Evolutionary conservation across 2,329 filamentous ascomycete genomes (phyloP), one percentile per base, ranked within the genome.

Genomic region (Xylariaceae sp.): DNA sequence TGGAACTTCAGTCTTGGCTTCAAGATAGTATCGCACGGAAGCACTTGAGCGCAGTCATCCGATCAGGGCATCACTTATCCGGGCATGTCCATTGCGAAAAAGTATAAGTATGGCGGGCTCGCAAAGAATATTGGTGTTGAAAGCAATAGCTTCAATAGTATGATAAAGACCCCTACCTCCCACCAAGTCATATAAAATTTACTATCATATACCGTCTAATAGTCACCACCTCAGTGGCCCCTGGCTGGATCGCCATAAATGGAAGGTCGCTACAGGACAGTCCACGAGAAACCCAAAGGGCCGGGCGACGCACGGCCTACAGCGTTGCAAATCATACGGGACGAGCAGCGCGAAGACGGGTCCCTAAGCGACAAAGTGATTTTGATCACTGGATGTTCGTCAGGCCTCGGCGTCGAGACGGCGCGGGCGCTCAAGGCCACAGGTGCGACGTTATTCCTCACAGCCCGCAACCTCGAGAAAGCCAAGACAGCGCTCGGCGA

Each of bases 391-490:
- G 56, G 56, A 6, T 53, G 47, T 40, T 59, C 58, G 2, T 52
- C 59, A 6, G 52, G 46, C 2, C 46, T 62, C 12, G 56, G 56
- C 6, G 33, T 56, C 37, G 56, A 59, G 28, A 59, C 51, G 4
- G 59, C 41, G 7, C 46, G 43, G 11, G 55, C 58, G 2, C 55
- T 55, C 40, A 47, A 51, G 36, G 33, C 51, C 12, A 79, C 79
- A 0, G 79, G 79, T 8, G 78, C 78, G 8, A 77, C 68, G 24
- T 61, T 80, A 43, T 80, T 73, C 64, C 66, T 75, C 8, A 78
- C 78, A 2, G 78, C 72, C 2, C 73, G 80, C 11, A 69, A 81
- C 59, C 72, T 74, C 16, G 63, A 73, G 24, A 70, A 69, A 57
- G 75, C 65, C 7, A 64, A 69, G 19, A 62, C 60, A 3, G 71